Evolutionary conservation across 768 basidiomycete species (phyloP), one percentile per base, ranked within the genome.

Genomic region (Udeniomyces megalosporus): DNA sequence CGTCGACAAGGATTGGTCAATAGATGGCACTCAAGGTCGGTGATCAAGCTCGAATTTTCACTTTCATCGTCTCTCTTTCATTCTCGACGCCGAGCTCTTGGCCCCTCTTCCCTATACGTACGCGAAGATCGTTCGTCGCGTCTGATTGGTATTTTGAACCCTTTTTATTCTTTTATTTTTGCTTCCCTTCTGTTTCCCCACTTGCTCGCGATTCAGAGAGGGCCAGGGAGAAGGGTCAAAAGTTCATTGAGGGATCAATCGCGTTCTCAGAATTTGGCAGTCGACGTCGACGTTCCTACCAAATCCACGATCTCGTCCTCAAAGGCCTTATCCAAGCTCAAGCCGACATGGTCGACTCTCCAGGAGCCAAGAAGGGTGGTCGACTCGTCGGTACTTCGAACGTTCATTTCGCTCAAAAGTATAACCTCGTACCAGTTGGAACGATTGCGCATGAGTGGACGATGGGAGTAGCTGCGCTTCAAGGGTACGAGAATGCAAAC

Each of bases 201-300:
- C 38, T 54, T n/a, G n/a, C n/a, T n/a, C n/a, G n/a, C n/a, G n/a
- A n/a, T 42, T 32, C 72, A 92, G 90, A 84, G 50, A 72, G 74
- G 24, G 87, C 92, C 4, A 84, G 81, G 66, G 70, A 72, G 28
- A 97, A 99, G 72, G 89, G 80, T 17, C 8, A 42, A 17, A 42
- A 42, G 17, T 42, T 8, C 38, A 42, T 42, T 17, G 8, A 8
- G 8, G 10, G 17, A 42, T 42, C 38, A 8, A 86, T 87, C 67
- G 68, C 72, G 11, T 82, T 92, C 69, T 86, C 82, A 70, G 90
- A 95, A 69, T 91, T 92, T 64, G 91, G 90, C 2, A 88, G 89
- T 3, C 79, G 90, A 3, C 78, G 90, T 42, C 77, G 90, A 66
- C 78, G 90, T 46, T 86, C 67, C 5, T 86, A 80, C 69, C 69